Conservation (phyloP, 805 yeast species). For the Suhomyces prunicola region DNA sequence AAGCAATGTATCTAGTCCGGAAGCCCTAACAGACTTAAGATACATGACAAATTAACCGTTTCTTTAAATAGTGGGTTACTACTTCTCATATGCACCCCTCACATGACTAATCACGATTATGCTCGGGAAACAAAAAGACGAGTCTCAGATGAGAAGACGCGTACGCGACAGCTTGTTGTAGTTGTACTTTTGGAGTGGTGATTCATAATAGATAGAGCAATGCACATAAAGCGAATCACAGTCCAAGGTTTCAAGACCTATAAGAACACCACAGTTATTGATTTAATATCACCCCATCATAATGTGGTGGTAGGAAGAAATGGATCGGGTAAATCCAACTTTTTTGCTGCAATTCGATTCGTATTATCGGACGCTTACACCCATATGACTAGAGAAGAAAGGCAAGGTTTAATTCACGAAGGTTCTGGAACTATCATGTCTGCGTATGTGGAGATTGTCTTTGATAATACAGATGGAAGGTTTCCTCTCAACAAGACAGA, state of each 20-base stretch:
- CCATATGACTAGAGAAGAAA: slow-evolving; percentile 77
- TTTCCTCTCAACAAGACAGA: slow-evolving; percentile 69
- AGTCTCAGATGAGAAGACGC: neutral
- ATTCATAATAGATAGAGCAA: slow-evolving; percentile 6
- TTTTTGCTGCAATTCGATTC: slow-evolving; percentile 91
- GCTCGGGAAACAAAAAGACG: neutral
- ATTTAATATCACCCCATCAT: slow-evolving; percentile 71
- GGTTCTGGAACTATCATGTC: slow-evolving; percentile 89
- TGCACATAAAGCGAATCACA: slow-evolving; percentile 52
- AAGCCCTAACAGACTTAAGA: too few species aligned
- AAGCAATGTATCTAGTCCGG: too few species aligned
- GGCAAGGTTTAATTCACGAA: slow-evolving; percentile 84
- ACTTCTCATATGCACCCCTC: neutral
- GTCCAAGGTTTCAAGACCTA: slow-evolving; percentile 95
- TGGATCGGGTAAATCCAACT: slow-evolving; percentile 96
- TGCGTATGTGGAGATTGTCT: slow-evolving; percentile 86
- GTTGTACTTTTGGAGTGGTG: neutral
- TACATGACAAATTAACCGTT: too few species aligned
- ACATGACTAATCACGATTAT: neutral
- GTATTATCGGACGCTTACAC: slow-evolving; percentile 88
- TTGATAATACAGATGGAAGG: slow-evolving; percentile 76
- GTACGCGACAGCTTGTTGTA: neutral
- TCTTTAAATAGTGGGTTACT: neutral
- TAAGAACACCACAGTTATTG: slow-evolving; percentile 75
- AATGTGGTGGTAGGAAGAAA: slow-evolving; percentile 86